phyloP scores from a whole-genome alignment of 345 rosid genomes.

The Rhodomyrtus tomentosa region DNA sequence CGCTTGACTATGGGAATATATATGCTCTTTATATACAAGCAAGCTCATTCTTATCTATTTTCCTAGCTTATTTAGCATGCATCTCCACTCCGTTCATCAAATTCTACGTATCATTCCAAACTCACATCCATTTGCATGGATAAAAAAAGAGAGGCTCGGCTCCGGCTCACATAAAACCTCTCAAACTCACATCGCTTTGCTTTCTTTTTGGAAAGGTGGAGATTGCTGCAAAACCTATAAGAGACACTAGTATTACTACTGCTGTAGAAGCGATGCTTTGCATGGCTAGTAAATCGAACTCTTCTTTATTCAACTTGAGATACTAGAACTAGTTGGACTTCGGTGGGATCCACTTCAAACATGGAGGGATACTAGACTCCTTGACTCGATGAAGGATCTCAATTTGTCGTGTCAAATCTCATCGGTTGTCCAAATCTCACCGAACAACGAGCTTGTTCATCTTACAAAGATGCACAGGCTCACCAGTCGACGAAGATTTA shows the following conservation, averaged over 20 bases:
- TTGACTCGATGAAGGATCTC: neutral
- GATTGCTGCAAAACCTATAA: neutral
- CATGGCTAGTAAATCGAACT: neutral
- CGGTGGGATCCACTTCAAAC: neutral
- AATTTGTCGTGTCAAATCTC: neutral
- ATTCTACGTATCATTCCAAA: no score
- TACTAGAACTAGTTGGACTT: neutral
- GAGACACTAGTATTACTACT: neutral
- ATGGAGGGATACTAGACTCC: neutral
- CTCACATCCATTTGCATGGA: neutral
- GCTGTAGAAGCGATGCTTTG: neutral
- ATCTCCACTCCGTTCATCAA: no score
- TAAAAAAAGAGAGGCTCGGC: neutral
- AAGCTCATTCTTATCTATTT: no score
- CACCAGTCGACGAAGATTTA: accelerated
- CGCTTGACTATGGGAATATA: neutral
- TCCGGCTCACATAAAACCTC: neutral
- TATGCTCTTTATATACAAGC: neutral
- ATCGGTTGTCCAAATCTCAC: neutral
- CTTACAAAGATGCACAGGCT: neutral
- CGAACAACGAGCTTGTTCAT: neutral
- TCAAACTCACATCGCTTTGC: neutral
- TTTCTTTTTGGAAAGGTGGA: neutral
- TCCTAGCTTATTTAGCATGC: no score
- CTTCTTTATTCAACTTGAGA: neutral